Conservation (phyloP, 257 asterid genomes). For the Rehmannia glutinosa region DNA sequence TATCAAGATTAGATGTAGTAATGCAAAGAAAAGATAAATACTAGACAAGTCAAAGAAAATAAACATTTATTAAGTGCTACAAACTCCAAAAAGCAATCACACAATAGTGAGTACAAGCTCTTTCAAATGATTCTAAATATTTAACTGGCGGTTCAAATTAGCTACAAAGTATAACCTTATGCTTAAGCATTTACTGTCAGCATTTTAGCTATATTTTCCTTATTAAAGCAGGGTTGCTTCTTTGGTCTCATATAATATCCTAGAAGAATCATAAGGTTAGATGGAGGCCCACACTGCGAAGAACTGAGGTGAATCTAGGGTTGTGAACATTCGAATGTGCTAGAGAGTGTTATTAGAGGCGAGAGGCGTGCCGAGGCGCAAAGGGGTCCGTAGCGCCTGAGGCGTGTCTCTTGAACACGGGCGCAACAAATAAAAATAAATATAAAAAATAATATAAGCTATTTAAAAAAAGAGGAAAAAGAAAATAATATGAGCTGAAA, state of each 20-base stretch:
- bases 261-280: neutral
- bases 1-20: constrained; percentile 10
- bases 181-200: neutral
- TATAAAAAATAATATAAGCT: too few species aligned
- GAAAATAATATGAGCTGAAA: too few species aligned
- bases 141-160: neutral
- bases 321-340: neutral
- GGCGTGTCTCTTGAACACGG: too few species aligned
- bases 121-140: neutral
- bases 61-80: neutral
- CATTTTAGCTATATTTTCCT: too few species aligned
- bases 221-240: too few species aligned
- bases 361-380: too few species aligned
- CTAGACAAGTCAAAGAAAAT: neutral
- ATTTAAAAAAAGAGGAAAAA: too few species aligned
- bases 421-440: too few species aligned
- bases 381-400: too few species aligned
- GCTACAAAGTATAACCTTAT: constrained; percentile 3
- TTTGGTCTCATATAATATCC: neutral
- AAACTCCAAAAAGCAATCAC: constrained; percentile 1
- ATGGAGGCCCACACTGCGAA: neutral
- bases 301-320: neutral
- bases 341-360: too few species aligned
- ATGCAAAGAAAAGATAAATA: neutral
- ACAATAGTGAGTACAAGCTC: neutral